Percentiles rank a stretch among this genome's conserved stretches.
These are phyloP conservation scores for Peniophora sp. DNA, from an alignment of 1,284 basidiomycete species.

Conservation along the genomic window DNA sequence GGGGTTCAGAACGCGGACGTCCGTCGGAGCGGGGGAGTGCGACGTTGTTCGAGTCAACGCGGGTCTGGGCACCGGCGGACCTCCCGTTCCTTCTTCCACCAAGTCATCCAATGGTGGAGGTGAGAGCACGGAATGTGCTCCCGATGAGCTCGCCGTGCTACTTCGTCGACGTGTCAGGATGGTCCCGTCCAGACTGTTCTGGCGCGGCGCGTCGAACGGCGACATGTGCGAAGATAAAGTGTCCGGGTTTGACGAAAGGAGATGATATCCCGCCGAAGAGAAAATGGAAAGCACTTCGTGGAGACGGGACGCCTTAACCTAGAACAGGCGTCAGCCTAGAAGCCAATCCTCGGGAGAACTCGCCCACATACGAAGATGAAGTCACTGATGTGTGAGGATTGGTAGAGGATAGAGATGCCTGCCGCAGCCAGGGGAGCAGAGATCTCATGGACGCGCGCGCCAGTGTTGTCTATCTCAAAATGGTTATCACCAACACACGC, in stretches of 20 bases:
- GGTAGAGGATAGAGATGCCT: constrained; percentile 79
- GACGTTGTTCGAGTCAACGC: constrained; percentile 15
- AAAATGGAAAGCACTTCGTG: constrained; percentile 56
- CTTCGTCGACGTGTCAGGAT: constrained; percentile 37
- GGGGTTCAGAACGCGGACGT: constrained; percentile 21
- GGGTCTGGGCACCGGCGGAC: too few species aligned
- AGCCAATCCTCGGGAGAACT: not conserved
- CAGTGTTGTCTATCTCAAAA: constrained; percentile 46
- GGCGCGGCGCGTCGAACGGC: constrained; percentile 22
- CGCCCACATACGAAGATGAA: constrained; percentile 67
- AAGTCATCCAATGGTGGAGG: too few species aligned
- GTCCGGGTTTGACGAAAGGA: constrained; percentile 52
- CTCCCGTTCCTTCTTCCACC: too few species aligned
- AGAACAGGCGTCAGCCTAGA: constrained; percentile 4
- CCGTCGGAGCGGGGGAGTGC: constrained; percentile 19
- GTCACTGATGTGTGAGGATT: constrained; percentile 80
- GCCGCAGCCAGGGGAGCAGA: constrained; percentile 73
- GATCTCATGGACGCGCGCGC: constrained; percentile 69
- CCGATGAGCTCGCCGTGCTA: not conserved
- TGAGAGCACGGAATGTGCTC: too few species aligned
- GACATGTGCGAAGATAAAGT: constrained; percentile 28
- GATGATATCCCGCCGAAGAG: constrained; percentile 52
- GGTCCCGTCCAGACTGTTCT: constrained; percentile 27
- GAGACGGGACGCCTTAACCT: constrained; percentile 63
- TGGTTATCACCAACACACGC: constrained; percentile 1